phyloP scores from a whole-genome alignment of 2,329 filamentous ascomycete genomes.

The Amphichorda felina region DNA sequence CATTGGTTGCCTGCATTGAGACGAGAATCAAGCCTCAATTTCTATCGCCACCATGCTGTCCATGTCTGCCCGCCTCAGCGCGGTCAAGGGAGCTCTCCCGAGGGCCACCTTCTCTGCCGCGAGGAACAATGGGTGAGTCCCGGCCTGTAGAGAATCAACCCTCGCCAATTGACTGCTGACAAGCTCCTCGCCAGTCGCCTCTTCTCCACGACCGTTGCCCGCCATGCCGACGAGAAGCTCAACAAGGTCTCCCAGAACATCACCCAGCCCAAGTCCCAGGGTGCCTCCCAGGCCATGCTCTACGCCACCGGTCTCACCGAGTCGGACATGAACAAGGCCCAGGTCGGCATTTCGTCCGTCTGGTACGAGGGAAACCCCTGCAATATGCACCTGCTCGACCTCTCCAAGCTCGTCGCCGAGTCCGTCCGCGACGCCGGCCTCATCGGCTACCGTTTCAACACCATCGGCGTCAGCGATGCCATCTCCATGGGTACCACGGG shows the following conservation, averaged over 20 bases:
- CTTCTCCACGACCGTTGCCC: conserved; percentile 36
- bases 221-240: conserved; percentile 38
- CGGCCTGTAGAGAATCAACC: background rate
- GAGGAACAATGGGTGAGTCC: background rate
- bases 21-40: background rate
- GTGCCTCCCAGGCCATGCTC: conserved; percentile 96
- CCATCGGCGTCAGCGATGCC: conserved; percentile 90
- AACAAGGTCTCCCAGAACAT: conserved; percentile 79
- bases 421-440: conserved; percentile 60
- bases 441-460: conserved; percentile 96
- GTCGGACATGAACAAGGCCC: conserved; percentile 86
- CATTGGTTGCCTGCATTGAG: background rate
- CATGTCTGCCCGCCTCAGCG: conserved; percentile 2
- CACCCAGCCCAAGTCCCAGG: conserved; percentile 96
- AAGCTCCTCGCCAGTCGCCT: conserved; percentile 26
- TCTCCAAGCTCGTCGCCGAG: conserved; percentile 62
- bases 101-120: background rate
- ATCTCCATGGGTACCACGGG: conserved; percentile 98
- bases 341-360: conserved; percentile 94
- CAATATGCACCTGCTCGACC: conserved; percentile 95
- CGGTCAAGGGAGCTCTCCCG: background rate
- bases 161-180: background rate
- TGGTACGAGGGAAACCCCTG: conserved; percentile 98
- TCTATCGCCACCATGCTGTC: conserved; percentile 1
- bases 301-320: conserved; percentile 87